These are phyloP conservation scores for Lathyrus oleraceus DNA, from an alignment of 306 rosid species.

Conservation along the genomic window DNA sequence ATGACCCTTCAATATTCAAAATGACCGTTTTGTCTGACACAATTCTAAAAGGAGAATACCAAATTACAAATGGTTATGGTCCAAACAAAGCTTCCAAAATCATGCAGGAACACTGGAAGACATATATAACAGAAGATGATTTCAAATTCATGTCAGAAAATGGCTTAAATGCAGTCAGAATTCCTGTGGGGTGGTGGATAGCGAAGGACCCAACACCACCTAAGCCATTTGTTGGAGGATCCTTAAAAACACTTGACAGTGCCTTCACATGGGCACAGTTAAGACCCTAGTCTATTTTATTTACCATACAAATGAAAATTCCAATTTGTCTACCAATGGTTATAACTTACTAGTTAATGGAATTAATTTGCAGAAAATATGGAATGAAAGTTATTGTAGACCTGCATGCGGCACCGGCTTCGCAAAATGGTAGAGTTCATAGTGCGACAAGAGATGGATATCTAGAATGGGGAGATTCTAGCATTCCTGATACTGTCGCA, in stretches of 20 bases:
- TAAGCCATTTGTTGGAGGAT: conserved; percentile 68
- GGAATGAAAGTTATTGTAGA: conserved; percentile 62
- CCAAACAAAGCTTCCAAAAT: conserved; percentile 56
- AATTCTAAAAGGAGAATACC: conserved; percentile 59
- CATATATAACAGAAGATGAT: conserved; percentile 65
- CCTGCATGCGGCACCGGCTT: conserved; percentile 63
- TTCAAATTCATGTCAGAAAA: conserved; percentile 60
- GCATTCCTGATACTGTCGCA: conserved; percentile 47
- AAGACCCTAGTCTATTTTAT: not conserved
- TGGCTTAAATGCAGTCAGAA: conserved; percentile 62
- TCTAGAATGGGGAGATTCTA: conserved; percentile 58
- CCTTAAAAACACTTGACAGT: conserved; percentile 56
- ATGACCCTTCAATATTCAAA: conserved; percentile 61
- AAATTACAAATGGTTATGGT: conserved; percentile 74
- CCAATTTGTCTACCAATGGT: conserved; percentile 15
- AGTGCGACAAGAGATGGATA: conserved; percentile 67
- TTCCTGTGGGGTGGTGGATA: conserved; percentile 85
- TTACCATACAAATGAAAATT: not conserved
- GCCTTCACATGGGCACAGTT: conserved; percentile 76
- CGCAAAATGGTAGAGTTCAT: conserved; percentile 59
- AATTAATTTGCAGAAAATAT: conserved; percentile 41
- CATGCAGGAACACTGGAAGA: conserved; percentile 66
- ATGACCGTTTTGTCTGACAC: conserved; percentile 42
- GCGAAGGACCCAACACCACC: conserved; percentile 73
- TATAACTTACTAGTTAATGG: not conserved